Conservation (phyloP, 2,329 filamentous ascomycete genomes). For the Paracorniculantispora psalliotae region DNA sequence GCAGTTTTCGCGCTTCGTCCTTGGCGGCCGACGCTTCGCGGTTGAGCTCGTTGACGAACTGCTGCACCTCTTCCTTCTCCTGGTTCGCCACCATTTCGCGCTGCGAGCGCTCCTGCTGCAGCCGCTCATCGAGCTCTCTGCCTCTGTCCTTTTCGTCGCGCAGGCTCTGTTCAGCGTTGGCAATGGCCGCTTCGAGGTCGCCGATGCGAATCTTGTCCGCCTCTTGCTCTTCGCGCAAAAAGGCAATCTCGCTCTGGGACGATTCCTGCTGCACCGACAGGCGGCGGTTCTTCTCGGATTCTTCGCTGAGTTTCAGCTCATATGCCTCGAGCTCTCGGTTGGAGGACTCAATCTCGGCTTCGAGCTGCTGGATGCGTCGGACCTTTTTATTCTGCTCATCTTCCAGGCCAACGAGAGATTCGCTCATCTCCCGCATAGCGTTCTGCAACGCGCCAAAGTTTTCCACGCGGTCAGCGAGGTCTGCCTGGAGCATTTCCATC, state of each 20-base stretch:
- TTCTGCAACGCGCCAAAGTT: conserved; percentile 88
- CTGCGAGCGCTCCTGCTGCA: conserved; percentile 77
- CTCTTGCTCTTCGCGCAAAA: conserved; percentile 94
- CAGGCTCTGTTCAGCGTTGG: conserved; percentile 72
- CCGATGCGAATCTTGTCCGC: conserved; percentile 97
- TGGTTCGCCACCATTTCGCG: conserved; percentile 79
- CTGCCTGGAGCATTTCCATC: conserved; percentile 62
- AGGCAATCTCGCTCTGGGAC: conserved; percentile 86
- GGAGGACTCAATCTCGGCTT: conserved; percentile 75
- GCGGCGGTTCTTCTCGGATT: conserved; percentile 82
- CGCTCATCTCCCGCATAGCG: conserved; percentile 89
- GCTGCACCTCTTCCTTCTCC: conserved; percentile 93
- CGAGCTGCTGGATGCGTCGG: conserved; percentile 73
- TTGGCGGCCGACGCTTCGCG: conserved; percentile 74
- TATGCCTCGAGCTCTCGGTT: conserved; percentile 83
- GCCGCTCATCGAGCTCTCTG: conserved; percentile 66
- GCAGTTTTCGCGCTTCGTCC: conserved; percentile 77
- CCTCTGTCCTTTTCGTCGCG: conserved; percentile 77
- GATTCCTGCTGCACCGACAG: conserved; percentile 90
- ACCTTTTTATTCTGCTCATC: conserved; percentile 80
- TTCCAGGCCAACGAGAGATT: conserved; percentile 79
- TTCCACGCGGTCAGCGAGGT: conserved; percentile 72
- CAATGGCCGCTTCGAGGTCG: conserved; percentile 79
- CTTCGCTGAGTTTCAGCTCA: conserved; percentile 76
- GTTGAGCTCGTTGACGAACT: conserved; percentile 89